Base-by-base conservation (phyloP, 768 basidiomycete species). In the Pleurotus cornucopiae region DNA sequence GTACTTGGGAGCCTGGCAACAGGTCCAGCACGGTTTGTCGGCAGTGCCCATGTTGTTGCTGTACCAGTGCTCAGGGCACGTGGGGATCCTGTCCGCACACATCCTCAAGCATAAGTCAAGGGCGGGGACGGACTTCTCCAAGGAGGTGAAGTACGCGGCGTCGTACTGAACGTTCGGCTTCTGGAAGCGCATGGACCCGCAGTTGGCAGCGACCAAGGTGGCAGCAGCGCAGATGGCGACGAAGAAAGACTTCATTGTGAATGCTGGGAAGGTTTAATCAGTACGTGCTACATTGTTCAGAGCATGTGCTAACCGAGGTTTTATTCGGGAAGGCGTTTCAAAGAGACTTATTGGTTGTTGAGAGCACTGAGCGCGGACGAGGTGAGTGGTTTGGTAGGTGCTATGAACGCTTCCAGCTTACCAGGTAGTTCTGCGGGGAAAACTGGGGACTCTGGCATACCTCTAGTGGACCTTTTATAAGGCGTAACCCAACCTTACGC, bases 1-100 rank as follows among this genome's bases (percentile, higher is more conserved):
- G 13, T 51, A 51, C 49, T 38, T 38, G 21, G 49, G 26, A 16
- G 26, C 34, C 49, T 51, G 49, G 26, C 49, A 51, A 34, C 49
- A 51, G 14, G 49, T 51, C 49, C 49, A 51, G 30, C 49, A 51
- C 7, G 49, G 49, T 4, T 51, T 51, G 25, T n/a, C 11, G 6
- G 23, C 26, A 13, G 34, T 30, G 6, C 49, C 49, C 49, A 51
- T 20, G 49, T 51, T 51, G n/a, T 51, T 38, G n/a, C 30, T 51
- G 34, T 51, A 51, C 49, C 49, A 51, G 14, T 51, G 49, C 49
- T 51, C 49, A 16, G 49, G 49, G n/a, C 49, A 51, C n/a, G 26
- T 13, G 9, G 20, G n/a, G 34, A 38, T 16, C 11, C 18, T 30
- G 21, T 6, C 4, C n/a, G 26, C 30, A 37, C 49, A 51, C 49